Conservation (phyloP, 495 filamentous ascomycete species). For the Podospora pseudocomata region DNA sequence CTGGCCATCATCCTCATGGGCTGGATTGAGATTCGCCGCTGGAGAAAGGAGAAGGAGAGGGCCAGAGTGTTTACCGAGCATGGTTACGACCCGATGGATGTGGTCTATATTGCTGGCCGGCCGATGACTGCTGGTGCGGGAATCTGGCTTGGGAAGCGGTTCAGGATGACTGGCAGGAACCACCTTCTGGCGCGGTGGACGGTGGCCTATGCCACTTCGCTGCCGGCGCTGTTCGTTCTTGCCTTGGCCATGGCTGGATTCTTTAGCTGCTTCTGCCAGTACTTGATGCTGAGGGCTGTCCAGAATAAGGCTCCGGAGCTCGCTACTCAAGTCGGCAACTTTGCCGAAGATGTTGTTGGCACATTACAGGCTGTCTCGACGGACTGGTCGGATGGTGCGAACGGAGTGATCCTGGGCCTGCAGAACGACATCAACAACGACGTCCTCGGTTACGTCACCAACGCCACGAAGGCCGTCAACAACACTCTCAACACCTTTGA, state of each 20-base stretch:
- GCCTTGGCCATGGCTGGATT: constrained; percentile 82
- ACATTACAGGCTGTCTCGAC: constrained; percentile 68
- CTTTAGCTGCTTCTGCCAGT: constrained; percentile 80
- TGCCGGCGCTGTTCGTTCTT: constrained; percentile 82
- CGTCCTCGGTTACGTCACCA: constrained; percentile 84
- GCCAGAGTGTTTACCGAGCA: constrained; percentile 62
- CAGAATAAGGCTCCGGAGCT: constrained; percentile 74
- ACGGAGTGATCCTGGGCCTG: constrained; percentile 63
- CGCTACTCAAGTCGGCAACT: constrained; percentile 70
- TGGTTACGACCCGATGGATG: constrained; percentile 75
- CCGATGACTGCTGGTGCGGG: constrained; percentile 69
- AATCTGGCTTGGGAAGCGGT: constrained; percentile 62
- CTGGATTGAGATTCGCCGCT: constrained; percentile 74
- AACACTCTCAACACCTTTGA: constrained; percentile 80
- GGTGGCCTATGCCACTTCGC: constrained; percentile 79
- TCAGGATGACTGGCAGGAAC: constrained; percentile 56
- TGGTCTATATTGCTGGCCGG: constrained; percentile 80
- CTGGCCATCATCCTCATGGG: constrained; percentile 72
- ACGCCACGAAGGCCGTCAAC: constrained; percentile 75
- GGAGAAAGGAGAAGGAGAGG: constrained; percentile 65
- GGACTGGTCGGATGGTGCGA: constrained; percentile 73
- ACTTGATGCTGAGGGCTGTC: constrained; percentile 67
- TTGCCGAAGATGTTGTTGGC: constrained; percentile 73
- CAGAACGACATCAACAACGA: constrained; percentile 76
- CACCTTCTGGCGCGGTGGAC: constrained; percentile 77